Evolutionary conservation across 2,329 filamentous ascomycete species (phyloP).

Genomic region (Dactylellina drechsleri): DNA sequence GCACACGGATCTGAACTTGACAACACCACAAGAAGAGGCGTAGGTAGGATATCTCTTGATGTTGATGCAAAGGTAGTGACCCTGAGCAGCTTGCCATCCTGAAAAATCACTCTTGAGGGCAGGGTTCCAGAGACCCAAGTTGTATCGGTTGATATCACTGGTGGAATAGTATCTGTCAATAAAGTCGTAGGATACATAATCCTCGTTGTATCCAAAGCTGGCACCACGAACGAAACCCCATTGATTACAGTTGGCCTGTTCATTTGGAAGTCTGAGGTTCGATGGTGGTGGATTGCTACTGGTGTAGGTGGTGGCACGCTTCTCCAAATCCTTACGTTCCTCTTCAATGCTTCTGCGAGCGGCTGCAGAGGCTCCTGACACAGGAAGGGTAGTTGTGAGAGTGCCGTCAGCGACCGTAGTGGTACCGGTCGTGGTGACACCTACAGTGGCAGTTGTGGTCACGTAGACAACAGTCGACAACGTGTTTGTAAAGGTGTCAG

Average conservation of each 20-base stretch:
- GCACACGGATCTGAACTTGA: constrained; percentile 30
- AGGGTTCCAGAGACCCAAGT: constrained; percentile 31
- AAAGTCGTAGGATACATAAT: constrained; percentile 9
- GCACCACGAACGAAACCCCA: constrained; percentile 31
- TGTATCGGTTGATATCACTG: constrained; percentile 16
- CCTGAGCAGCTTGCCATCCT: constrained; percentile 1
- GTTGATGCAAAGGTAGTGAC: constrained; percentile 25
- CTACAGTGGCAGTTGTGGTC: no score
- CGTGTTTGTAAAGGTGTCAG: no score
- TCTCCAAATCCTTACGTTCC: no score
- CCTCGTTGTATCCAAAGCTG: background rate
- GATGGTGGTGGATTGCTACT: no score
- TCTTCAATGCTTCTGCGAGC: no score
- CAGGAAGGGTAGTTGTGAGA: no score
- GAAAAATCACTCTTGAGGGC: constrained; percentile 23
- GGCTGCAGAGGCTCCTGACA: no score
- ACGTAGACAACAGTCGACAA: no score
- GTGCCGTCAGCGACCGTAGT: no score
- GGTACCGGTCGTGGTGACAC: no score
- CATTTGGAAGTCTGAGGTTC: constrained; percentile 2
- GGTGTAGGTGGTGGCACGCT: no score
- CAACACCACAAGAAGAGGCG: constrained; percentile 9
- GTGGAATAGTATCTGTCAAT: constrained; percentile 21
- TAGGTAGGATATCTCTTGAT: constrained; percentile 28
- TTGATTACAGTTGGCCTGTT: constrained; percentile 20